Percentiles rank a stretch among this genome's conserved stretches.
Conservation (phyloP, 805 yeast genomes). For the Saccharomyces eubayanus region DNA sequence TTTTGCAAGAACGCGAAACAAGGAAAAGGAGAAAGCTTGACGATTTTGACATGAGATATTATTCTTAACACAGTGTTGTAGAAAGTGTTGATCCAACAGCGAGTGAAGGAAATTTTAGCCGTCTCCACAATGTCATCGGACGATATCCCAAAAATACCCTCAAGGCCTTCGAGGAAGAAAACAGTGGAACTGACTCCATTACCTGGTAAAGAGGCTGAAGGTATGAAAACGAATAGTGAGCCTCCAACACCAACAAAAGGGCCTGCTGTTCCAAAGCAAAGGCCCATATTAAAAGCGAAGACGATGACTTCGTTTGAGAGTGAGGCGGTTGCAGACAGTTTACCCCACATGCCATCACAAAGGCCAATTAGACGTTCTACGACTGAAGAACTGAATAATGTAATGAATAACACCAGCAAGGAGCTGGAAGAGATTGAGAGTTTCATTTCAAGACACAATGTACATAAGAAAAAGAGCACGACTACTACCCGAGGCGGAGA, state of each 20-base stretch:
- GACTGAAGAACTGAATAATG: conserved; percentile 7
- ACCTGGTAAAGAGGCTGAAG: conserved; percentile 10
- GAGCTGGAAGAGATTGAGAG: conserved; percentile 10
- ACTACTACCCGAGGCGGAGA: neutral
- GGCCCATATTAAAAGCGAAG: conserved; percentile 5
- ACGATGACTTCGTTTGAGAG: conserved; percentile 1
- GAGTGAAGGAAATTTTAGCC: neutral
- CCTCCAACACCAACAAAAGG: conserved; percentile 7
- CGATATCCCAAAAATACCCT: conserved; percentile 25
- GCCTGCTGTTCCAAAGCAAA: conserved; percentile 4
- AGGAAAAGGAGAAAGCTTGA: neutral
- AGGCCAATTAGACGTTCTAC: conserved; percentile 10
- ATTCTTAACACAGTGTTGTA: neutral
- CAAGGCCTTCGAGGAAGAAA: conserved; percentile 20
- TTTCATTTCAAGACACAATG: conserved; percentile 2
- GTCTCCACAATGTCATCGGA: conserved; percentile 9
- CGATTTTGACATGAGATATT: neutral
- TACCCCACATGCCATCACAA: conserved; percentile 3
- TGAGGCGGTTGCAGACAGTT: conserved; percentile 1
- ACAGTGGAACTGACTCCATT: neutral
- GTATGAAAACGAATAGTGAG: conserved; percentile 10
- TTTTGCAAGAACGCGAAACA: neutral
- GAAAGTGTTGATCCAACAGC: neutral
- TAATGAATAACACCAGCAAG: conserved; percentile 6
- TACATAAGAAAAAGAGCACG: neutral